Conservation (phyloP, 768 basidiomycete genomes). For the Hypholoma sublateritium region DNA sequence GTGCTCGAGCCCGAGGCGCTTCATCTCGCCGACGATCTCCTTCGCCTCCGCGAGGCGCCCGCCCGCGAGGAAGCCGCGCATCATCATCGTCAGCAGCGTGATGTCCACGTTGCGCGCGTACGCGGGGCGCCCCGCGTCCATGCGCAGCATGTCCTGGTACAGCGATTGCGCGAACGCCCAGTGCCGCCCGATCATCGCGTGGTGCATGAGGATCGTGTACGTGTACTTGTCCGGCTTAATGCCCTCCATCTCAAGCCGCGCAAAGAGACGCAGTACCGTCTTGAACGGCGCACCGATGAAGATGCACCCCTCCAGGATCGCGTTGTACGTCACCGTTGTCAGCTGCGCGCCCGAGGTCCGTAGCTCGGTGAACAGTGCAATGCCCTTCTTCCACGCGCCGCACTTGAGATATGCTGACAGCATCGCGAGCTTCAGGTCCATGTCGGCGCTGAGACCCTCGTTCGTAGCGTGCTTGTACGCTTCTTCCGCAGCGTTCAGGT, state of each 20-base stretch:
- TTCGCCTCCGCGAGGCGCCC: constrained; percentile 56
- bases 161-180: constrained; percentile 68
- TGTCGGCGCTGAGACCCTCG: constrained; percentile 64
- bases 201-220: constrained; percentile 76
- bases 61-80: constrained; percentile 65
- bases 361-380: constrained; percentile 49
- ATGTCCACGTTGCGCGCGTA: constrained; percentile 40
- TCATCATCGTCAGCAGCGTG: constrained; percentile 71
- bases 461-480: constrained; percentile 63
- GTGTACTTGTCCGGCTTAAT: constrained; percentile 61
- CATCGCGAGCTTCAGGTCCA: constrained; percentile 63
- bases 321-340: constrained; percentile 61
- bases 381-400: constrained; percentile 76
- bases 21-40: constrained; percentile 73
- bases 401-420: constrained; percentile 84
- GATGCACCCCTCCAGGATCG: constrained; percentile 82
- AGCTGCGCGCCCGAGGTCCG: not conserved
- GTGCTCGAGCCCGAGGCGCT: constrained; percentile 59
- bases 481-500: constrained; percentile 63
- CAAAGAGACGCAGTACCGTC: constrained; percentile 62
- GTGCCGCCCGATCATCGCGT: constrained; percentile 71
- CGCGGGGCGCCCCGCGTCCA: constrained; percentile 28
- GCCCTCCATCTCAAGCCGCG: constrained; percentile 44
- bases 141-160: constrained; percentile 64
- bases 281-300: constrained; percentile 75